phyloP scores from a whole-genome alignment of 805 yeast species.

The Kluyveromyces lactis region DNA sequence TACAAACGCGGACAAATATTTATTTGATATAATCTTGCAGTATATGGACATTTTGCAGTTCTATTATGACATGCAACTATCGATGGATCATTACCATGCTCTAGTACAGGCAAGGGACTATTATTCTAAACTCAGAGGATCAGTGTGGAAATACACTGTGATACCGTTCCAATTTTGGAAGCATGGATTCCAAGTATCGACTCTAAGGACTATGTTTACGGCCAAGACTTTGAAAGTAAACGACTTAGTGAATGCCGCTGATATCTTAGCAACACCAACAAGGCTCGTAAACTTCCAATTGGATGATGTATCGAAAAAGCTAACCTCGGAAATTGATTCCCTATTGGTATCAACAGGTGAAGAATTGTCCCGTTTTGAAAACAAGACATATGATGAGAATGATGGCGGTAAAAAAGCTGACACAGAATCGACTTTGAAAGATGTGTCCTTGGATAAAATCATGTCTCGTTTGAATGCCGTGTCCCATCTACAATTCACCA shows the following conservation, averaged over 20 bases:
- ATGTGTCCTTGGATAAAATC: not conserved
- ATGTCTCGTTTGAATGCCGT: not conserved
- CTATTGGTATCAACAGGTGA: not conserved
- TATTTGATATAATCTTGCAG: not conserved
- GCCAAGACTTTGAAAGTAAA: conserved; percentile 2
- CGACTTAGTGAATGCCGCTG: conserved; percentile 1
- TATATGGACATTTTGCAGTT: conserved; percentile 1
- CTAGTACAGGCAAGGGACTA: conserved; percentile 1
- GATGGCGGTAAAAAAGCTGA: too few relatives aligned
- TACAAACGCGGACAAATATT: not conserved
- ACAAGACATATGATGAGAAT: too few relatives aligned
- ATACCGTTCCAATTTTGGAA: conserved; percentile 3
- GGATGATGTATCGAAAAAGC: not conserved
- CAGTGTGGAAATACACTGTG: conserved; percentile 4
- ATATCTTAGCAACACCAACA: conserved; percentile 1
- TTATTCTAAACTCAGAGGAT: conserved; percentile 1
- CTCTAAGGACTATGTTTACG: conserved; percentile 2
- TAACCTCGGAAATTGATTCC: not conserved
- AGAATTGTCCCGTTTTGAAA: conserved; percentile 1
- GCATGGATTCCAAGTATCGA: not conserved
- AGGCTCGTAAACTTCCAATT: conserved; percentile 1
- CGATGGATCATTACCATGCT: not conserved
- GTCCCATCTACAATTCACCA: not conserved
- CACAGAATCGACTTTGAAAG: not conserved
- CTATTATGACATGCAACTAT: conserved; percentile 1